Base-by-base conservation (phyloP, 306 rosid genomes). In the Hippophae rhamnoides region DNA sequence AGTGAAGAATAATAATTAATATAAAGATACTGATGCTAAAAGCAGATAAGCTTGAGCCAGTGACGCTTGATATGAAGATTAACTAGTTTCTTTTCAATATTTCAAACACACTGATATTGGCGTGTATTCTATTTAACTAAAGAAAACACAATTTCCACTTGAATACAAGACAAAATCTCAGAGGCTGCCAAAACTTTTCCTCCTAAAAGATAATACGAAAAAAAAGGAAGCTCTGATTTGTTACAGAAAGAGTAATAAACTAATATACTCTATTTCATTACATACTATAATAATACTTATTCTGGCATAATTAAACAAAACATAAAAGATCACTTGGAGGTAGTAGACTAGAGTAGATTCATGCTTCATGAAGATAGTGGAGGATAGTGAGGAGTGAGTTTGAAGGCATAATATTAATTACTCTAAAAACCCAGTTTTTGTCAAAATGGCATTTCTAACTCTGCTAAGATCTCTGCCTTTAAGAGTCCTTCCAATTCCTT, bases 381-480 rank as follows among this genome's bases (percentile, higher is more conserved):
- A 31, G 5, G 38, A 31, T 31, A 31, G 38, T 4, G 38, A 31
- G 52, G 13, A 48, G 52, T 10, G 11, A 7, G 52, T 49, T 9
- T 49, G 53, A 2, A 49, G 3, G n/a, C 25, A 13, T 52, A 31
- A 13, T 52, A 31, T 31, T 2, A 52, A 44, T 69, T 78, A 87
- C 86, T 85, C 98, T 10, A 90, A 69, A 78, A 90, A 90, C 47
- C 98, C 98, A 64, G 98, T 90, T 79, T 90, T 85, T 47, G 86
- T 78, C 76, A 85, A 72, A 75, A 90, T 66, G 57, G 84, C 78
- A 76, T 90, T 76, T 59, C 98, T 87, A 43, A 90, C 85, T 74
- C 81, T 90, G 82, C 95, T 90, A 45, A 90, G 89, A 79, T 90
- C 98, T 76, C 98, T 85, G 10, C 98, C 98, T 76, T 90, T 90